These are phyloP conservation scores for Lactarius quietus DNA, from an alignment of 768 basidiomycete genomes.

Conservation along the genomic window DNA sequence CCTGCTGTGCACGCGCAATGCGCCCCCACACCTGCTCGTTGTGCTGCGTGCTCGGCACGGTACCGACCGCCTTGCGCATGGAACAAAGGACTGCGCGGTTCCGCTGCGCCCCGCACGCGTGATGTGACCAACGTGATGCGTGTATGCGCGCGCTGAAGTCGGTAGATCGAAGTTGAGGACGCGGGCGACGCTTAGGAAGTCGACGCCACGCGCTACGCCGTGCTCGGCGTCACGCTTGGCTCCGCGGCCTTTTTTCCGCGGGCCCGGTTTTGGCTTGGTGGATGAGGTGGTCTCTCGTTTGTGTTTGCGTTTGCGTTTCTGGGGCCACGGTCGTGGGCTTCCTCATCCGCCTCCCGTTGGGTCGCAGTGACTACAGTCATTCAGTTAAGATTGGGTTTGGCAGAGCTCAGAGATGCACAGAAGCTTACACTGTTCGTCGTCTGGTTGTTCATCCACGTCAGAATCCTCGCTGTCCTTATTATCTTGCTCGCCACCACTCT, in stretches of 20 bases:
- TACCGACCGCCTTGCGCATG: constrained; percentile 68
- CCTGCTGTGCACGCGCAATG: constrained; percentile 74
- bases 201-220: constrained; percentile 92
- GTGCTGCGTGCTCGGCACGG: constrained; percentile 60
- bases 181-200: constrained; percentile 95
- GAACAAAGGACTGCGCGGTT: constrained; percentile 86
- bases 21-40: constrained; percentile 76
- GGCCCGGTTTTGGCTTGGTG: constrained; percentile 37
- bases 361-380: constrained; percentile 49
- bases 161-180: constrained; percentile 99
- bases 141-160: constrained; percentile 79
- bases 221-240: constrained; percentile 67
- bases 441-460: constrained; percentile 40
- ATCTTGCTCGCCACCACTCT: constrained; percentile 57
- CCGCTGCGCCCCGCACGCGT: constrained; percentile 94
- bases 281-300: constrained; percentile 48
- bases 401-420: background rate
- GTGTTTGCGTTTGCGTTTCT: constrained; percentile 52
- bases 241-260: constrained; percentile 46
- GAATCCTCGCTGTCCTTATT: constrained; percentile 48
- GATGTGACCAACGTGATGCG: constrained; percentile 93
- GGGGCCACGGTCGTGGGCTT: background rate
- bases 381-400: background rate
- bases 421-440: constrained; percentile 36
- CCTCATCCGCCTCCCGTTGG: constrained; percentile 38